A percentile compares a stretch with the other conserved stretches of the same genome.
These are phyloP conservation scores for Aureobasidium melanogenum DNA, from an alignment of 2,329 filamentous ascomycete species.

Conservation along the genomic window DNA sequence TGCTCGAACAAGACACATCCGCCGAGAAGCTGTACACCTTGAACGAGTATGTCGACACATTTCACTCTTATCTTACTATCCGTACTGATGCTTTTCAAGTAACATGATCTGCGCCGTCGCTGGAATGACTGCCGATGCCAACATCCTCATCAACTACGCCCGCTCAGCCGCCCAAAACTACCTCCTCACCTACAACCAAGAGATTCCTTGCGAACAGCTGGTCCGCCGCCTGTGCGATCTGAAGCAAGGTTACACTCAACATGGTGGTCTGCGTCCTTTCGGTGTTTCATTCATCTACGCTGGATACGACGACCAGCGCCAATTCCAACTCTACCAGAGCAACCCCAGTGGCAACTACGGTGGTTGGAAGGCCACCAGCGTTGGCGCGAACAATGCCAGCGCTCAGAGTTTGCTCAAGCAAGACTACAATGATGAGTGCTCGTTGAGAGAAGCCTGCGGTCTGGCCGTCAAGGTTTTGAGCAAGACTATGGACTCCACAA, in stretches of 20 bases:
- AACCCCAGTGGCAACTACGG: conserved; percentile 99
- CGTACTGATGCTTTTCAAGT: conserved; percentile 41
- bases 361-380: conserved; percentile 97
- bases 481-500: conserved; percentile 99
- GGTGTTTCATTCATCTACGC: conserved; percentile 99
- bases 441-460: conserved; percentile 89
- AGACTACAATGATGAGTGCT: conserved; percentile 98
- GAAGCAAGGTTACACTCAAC: conserved; percentile 98
- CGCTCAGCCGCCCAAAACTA: conserved; percentile 94
- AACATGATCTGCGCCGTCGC: conserved; percentile 99
- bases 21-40: conserved; percentile 99
- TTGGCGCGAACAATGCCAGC: conserved; percentile 95
- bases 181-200: conserved; percentile 98
- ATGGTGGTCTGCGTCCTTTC: conserved; percentile 94
- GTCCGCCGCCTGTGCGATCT: conserved; percentile 93
- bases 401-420: conserved; percentile 97
- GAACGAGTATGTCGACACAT: conserved; percentile 65
- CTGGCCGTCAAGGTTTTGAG: conserved; percentile 98
- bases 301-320: conserved; percentile 87
- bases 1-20: conserved; percentile 97
- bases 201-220: conserved; percentile 98
- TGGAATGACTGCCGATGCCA: conserved; percentile 98
- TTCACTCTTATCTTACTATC: background rate
- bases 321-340: conserved; percentile 98
- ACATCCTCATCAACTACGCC: conserved; percentile 99